Conservation (phyloP, 305 asterid genomes). For the Solanum aculeatissimum region DNA sequence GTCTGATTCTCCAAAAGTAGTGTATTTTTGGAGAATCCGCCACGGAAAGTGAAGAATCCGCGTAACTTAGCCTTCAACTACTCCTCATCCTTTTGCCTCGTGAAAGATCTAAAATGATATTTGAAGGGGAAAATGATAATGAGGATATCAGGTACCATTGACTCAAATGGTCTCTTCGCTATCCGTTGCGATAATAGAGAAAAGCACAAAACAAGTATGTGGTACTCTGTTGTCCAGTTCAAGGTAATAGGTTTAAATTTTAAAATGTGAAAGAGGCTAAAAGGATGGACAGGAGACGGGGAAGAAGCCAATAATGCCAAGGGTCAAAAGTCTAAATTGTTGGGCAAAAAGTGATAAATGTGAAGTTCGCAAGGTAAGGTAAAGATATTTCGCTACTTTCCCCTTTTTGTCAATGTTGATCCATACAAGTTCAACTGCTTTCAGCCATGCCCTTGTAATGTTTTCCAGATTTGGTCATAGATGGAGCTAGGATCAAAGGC, state of each 20-base stretch:
- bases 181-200: neutral
- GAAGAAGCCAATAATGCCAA: neutral
- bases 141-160: neutral
- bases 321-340: neutral
- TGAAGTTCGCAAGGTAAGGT: neutral
- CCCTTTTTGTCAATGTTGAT: neutral
- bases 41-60: too few relatives aligned
- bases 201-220: neutral
- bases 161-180: neutral
- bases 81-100: neutral
- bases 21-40: too few relatives aligned
- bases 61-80: too few relatives aligned
- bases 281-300: neutral
- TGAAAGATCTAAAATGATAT: neutral
- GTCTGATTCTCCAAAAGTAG: too few relatives aligned
- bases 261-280: neutral
- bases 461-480: neutral
- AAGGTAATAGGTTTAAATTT: neutral
- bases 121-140: neutral
- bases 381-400: neutral
- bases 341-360: neutral
- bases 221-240: neutral
- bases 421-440: neutral
- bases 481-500: neutral
- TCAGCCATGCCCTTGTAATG: neutral